Evolutionary conservation across 129 eudicot genomes (phyloP), one percentile per base, ranked within the genome.

Genomic region (Glebionis coronaria): DNA sequence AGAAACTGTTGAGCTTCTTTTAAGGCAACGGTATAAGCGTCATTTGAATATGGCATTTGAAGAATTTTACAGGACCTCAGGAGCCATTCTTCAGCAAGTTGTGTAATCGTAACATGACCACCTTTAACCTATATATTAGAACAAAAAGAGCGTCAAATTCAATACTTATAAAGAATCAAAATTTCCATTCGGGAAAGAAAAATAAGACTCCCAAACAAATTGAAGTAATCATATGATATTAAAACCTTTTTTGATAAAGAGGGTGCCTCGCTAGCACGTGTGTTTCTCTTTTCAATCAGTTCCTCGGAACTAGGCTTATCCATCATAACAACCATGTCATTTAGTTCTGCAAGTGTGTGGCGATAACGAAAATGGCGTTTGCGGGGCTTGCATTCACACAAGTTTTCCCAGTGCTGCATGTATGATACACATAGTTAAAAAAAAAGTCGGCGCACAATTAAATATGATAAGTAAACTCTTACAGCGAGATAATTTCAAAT

Each of bases 21-120:
- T 66, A 94, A 67, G 59, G 85, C 86, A 71, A 59, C 70, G 44
- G 65, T 81, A 87, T 84, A 94, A 57, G 84, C 82, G 50, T 65
- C 74, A 38, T 47, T 49, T 31, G 88, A 79, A 78, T 87, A 94
- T 51, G 99, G 93, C 78, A 77, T 78, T 63, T 90, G 79, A 73
- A 90, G 84, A 72, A 94, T 80, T 81, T 84, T 81, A 78, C 90
- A 77, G 35, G 93, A 77, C 55, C 81, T 87, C 73, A 81, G 61
- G 25, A 82, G 80, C 99, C 99, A 94, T 46, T 90, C 93, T 84
- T 90, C 95, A 81, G 97, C 99, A 81, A 89, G 90, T 75, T 89
- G 93, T 15, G 80, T 63, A 74, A 83, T 76, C 50, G 95, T 75
- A 35, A 77, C 81, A 67, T 60, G 76, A 9, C 68, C 84, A 61